Evolutionary conservation across 495 filamentous ascomycete species (phyloP).

Genomic region (Penicillium coffeae): DNA sequence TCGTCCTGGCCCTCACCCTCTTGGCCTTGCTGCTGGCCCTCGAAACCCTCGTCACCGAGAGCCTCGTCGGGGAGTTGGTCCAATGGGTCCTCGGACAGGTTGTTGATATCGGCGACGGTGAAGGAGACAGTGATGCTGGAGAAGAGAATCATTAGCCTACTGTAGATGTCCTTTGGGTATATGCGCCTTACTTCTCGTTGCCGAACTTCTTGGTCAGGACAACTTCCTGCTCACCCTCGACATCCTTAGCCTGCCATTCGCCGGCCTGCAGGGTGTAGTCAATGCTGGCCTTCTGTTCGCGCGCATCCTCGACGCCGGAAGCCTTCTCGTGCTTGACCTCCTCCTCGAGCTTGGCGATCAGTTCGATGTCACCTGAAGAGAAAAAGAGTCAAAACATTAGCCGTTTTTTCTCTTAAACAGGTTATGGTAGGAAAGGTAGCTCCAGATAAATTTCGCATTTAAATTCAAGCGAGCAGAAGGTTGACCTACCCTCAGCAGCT

Average conservation of each 20-base stretch:
- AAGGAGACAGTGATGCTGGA: conserved; percentile 83
- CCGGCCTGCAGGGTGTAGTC: conserved; percentile 74
- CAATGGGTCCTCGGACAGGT: conserved; percentile 55
- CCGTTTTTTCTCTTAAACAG: neutral
- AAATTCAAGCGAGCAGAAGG: neutral
- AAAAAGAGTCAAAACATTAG: conserved; percentile 8
- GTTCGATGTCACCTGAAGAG: conserved; percentile 42
- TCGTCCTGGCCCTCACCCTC: conserved; percentile 56
- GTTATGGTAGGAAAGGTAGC: neutral
- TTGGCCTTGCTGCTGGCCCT: conserved; percentile 49
- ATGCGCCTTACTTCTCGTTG: conserved; percentile 67
- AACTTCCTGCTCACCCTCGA: conserved; percentile 81
- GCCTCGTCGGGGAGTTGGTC: conserved; percentile 46
- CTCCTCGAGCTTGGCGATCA: conserved; percentile 46
- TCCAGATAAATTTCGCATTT: neutral
- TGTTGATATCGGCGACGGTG: conserved; percentile 86
- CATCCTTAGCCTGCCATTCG: conserved; percentile 67
- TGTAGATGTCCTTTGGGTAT: neutral
- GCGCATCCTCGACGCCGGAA: conserved; percentile 34
- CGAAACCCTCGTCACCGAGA: conserved; percentile 47
- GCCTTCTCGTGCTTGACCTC: conserved; percentile 47
- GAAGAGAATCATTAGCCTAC: neutral
- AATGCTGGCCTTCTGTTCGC: conserved; percentile 65
- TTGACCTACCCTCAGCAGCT: conserved; percentile 54
- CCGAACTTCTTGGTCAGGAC: conserved; percentile 75